phyloP scores from a whole-genome alignment of 768 basidiomycete genomes.

The Pulveroboletus ravenelii region DNA sequence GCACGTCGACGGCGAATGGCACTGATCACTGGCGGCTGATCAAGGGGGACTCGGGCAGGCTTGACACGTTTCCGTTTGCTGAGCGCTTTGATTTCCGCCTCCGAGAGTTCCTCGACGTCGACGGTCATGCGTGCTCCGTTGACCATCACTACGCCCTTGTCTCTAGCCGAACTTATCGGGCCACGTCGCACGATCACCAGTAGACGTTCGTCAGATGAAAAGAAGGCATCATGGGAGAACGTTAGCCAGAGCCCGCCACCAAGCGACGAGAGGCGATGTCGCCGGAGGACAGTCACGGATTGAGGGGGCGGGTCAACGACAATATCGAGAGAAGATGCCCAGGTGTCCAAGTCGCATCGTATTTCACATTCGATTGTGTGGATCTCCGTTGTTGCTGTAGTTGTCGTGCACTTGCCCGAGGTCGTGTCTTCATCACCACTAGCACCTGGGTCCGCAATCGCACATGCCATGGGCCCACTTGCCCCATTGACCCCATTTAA shows the following conservation, averaged over 20 bases:
- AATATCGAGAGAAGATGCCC: conserved; percentile 79
- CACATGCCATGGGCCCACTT: not conserved
- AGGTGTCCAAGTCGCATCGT: conserved; percentile 87
- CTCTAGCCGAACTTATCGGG: conserved; percentile 53
- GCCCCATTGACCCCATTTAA: conserved; percentile 20
- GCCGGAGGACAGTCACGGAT: conserved; percentile 71
- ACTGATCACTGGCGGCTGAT: conserved; percentile 82
- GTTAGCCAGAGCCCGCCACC: conserved; percentile 96
- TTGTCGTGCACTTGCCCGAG: not conserved
- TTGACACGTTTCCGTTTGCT: conserved; percentile 83
- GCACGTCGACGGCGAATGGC: conserved; percentile 63
- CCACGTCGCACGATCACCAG: conserved; percentile 71
- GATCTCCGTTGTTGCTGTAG: conserved; percentile 21
- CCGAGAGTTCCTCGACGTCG: conserved; percentile 85
- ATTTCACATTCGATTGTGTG: conserved; percentile 83
- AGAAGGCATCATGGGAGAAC: conserved; percentile 78
- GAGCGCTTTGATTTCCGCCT: conserved; percentile 79
- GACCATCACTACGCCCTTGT: conserved; percentile 80
- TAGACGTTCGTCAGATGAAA: conserved; percentile 72
- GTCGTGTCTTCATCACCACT: conserved; percentile 16
- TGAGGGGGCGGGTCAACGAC: conserved; percentile 92
- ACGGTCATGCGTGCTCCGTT: conserved; percentile 84
- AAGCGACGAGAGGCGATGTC: conserved; percentile 79
- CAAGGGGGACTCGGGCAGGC: conserved; percentile 81
- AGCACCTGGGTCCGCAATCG: conserved; percentile 3